These are phyloP conservation scores for Phytophthora pisi DNA, from an alignment of 352 stramenopile genomes.

Conservation along the genomic window DNA sequence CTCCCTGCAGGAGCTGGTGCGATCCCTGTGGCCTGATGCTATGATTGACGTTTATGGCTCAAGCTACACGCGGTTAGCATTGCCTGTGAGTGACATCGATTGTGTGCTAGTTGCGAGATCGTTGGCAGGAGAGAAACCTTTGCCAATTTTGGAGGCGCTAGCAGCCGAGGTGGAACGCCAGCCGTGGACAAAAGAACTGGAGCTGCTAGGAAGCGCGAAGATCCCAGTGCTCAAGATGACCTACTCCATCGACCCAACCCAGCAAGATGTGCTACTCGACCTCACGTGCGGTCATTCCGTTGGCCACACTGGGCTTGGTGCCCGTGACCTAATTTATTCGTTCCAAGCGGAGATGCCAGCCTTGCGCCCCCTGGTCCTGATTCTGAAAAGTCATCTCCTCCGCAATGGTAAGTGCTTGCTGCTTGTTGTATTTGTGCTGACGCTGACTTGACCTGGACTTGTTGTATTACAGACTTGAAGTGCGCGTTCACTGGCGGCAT, in stretches of 20 bases:
- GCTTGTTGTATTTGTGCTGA: constrained; percentile 28
- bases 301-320: constrained; percentile 93
- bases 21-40: constrained; percentile 85
- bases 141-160: constrained; percentile 90
- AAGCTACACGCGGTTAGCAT: constrained; percentile 94
- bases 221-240: constrained; percentile 97
- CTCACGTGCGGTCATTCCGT: constrained; percentile 95
- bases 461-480: constrained; percentile 75
- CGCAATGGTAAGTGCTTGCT: constrained; percentile 41
- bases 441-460: background rate
- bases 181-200: constrained; percentile 85
- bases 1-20: constrained; percentile 51
- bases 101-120: constrained; percentile 93
- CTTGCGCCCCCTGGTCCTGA: constrained; percentile 93
- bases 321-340: constrained; percentile 92
- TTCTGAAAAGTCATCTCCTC: constrained; percentile 92
- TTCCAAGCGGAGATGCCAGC: constrained; percentile 92
- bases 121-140: constrained; percentile 72
- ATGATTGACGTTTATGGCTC: constrained; percentile 96
- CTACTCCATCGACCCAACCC: constrained; percentile 38
- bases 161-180: constrained; percentile 81
- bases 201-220: constrained; percentile 93
- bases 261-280: constrained; percentile 85
- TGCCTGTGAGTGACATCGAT: constrained; percentile 97
- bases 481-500: constrained; percentile 95